Base-by-base conservation (phyloP, 2,329 filamentous ascomycete genomes). In the Microdochium paspali region DNA sequence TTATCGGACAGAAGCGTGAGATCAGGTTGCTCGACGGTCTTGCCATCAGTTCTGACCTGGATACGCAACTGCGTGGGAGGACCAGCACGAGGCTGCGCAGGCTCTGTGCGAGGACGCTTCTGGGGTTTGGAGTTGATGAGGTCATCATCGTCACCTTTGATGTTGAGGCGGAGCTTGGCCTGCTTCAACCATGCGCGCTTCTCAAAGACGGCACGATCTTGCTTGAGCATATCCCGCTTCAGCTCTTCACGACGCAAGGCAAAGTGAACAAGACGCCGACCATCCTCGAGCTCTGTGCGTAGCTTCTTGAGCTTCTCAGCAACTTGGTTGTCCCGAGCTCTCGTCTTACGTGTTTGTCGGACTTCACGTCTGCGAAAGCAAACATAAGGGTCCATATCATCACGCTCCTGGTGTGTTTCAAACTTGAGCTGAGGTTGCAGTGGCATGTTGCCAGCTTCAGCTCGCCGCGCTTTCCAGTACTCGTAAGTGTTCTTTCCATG, bases 291-390 rank as follows among this genome's bases (percentile, higher is more conserved):
- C 70, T 98, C 91, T 57, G 85, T 85, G 47, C 93, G 84, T 60
- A 98, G 72, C 63, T 87, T 88, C 72, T 93, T 93, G 56, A 98
- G 77, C 66, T 95, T 96, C 63, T 98, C 93, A 47, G 87, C 88
- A 58, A 91, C 89, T 67, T 95, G 91, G 30, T 88, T 88, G 71
- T 98, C 93, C 60, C 93, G 83, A 56, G 88, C 89, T 61, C 93
- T 80, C 31, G 93, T 98, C 71, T 97, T 98, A 58, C 93, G 86
- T 45, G 90, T 91, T 64, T 95, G 89, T 49, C 93, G 85, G 44
- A 95, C 87, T 67, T 98, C 93, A 53, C 93, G 87, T 57, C 93
- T 83, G 62, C 93, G 82, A 79, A 98, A 98, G 69, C 93, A 98
- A 59, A 98, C 90, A 69, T 95, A 98, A 44, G 93, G 93, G 67